These are phyloP conservation scores for Chlorella sp. DNA, from an alignment of 139 green algal genomes.

Conservation along the genomic window DNA sequence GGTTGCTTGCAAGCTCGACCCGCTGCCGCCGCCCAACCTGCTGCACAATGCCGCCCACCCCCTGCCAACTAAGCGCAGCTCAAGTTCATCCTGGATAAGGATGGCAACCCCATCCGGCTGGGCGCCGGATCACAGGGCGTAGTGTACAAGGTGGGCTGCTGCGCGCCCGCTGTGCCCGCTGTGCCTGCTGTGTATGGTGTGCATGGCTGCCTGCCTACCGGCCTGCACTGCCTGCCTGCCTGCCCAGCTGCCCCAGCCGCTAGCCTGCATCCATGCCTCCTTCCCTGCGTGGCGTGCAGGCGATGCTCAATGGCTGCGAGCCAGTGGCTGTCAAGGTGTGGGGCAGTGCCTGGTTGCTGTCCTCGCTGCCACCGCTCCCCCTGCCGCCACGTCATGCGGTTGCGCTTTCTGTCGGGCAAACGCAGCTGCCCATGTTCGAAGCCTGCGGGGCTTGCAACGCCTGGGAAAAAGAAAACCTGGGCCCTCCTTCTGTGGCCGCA, in stretches of 20 bases:
- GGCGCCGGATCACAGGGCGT: neutral
- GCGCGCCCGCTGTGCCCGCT: neutral
- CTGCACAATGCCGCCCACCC: neutral
- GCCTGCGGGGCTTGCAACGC: too few species aligned
- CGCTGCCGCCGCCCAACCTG: neutral
- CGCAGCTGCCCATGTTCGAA: too few species aligned
- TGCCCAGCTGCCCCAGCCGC: too few species aligned
- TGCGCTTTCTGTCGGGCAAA: too few species aligned
- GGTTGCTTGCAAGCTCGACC: neutral
- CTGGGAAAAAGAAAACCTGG: too few species aligned
- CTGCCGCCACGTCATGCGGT: too few species aligned
- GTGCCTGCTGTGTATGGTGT: too few species aligned
- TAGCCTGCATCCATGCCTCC: neutral
- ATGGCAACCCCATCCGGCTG: neutral
- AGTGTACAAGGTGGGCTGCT: slow-evolving; percentile 3
- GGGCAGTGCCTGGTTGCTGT: too few species aligned
- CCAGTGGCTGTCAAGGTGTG: neutral
- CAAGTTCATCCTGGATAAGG: neutral
- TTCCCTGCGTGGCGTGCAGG: neutral
- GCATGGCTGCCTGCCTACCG: neutral
- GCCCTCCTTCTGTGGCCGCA: too few species aligned
- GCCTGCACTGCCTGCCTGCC: too few species aligned
- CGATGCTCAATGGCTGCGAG: neutral
- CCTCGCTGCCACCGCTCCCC: too few species aligned
- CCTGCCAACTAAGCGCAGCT: neutral